Conservation (phyloP, 73 alveolate genomes). For the Uronychia binucleata region DNA sequence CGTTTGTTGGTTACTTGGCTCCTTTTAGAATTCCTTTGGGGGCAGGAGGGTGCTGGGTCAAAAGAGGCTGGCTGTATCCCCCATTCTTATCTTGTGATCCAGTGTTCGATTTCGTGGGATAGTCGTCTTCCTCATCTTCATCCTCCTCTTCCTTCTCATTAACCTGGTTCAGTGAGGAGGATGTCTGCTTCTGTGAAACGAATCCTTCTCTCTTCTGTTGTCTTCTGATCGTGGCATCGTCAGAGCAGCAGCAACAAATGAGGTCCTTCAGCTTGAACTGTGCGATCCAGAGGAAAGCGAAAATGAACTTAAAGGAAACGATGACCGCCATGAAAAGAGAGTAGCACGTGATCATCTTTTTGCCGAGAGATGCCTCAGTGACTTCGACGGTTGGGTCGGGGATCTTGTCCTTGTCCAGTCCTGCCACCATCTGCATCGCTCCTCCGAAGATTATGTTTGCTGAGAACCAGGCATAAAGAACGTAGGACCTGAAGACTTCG, state of each 20-base stretch:
- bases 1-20: background rate
- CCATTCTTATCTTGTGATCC: background rate
- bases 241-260: background rate
- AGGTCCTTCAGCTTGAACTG: background rate
- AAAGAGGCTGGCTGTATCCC: background rate
- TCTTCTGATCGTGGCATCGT: background rate
- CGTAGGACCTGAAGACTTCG: constrained; percentile 40
- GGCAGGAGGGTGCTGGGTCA: background rate
- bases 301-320: background rate
- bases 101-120: background rate
- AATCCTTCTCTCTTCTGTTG: background rate
- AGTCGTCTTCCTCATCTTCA: background rate
- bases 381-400: background rate
- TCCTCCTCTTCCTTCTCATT: background rate
- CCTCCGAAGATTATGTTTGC: background rate
- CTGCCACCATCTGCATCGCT: background rate
- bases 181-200: background rate
- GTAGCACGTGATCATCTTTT: background rate
- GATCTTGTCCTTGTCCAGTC: background rate
- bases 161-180: background rate
- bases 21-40: background rate
- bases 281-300: background rate
- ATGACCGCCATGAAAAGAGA: background rate
- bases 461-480: constrained; percentile 10
- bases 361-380: background rate